Evolutionary conservation across 2,329 filamentous ascomycete species (phyloP).

Genomic region (Teratosphaeria gauchensis): DNA sequence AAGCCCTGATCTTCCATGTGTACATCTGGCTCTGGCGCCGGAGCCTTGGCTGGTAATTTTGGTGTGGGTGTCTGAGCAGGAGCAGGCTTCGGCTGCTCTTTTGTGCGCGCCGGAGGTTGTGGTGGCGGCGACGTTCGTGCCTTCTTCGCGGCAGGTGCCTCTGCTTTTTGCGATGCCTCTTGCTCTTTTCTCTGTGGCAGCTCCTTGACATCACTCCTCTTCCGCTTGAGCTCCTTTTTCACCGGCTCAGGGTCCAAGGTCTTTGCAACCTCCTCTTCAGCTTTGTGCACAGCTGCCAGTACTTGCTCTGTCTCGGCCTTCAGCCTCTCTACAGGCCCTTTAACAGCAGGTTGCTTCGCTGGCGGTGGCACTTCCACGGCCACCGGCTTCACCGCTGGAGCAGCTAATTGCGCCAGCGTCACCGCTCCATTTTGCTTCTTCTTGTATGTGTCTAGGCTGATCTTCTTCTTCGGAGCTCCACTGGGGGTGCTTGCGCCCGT

Average conservation of each 20-base stretch:
- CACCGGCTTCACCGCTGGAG: slow-evolving; percentile 13
- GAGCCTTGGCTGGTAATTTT: background rate
- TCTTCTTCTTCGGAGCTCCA: slow-evolving; percentile 48
- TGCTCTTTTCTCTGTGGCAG: background rate
- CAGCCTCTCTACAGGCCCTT: slow-evolving; percentile 23
- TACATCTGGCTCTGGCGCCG: background rate
- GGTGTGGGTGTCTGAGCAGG: background rate
- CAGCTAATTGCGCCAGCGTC: slow-evolving; percentile 13
- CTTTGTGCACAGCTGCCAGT: slow-evolving; percentile 17
- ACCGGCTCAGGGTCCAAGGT: slow-evolving; percentile 8
- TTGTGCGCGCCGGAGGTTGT: background rate
- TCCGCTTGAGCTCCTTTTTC: slow-evolving; percentile 19
- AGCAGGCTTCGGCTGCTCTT: background rate
- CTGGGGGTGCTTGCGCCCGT: slow-evolving; percentile 34
- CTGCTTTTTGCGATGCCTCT: background rate
- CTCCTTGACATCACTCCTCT: slow-evolving; percentile 9
- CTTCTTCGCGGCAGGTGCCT: slow-evolving; percentile 2
- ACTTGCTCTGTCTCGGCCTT: slow-evolving; percentile 25
- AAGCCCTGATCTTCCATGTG: slow-evolving; percentile 2
- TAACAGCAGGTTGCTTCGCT: slow-evolving; percentile 20
- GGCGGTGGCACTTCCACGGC: slow-evolving; percentile 7
- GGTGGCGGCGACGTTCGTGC: slow-evolving; percentile 1
- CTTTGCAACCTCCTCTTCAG: slow-evolving; percentile 7
- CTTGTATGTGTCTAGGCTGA: slow-evolving; percentile 52
- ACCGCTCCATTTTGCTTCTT: slow-evolving; percentile 40